Percentiles rank a stretch among this genome's conserved stretches.
phyloP scores from a whole-genome alignment of 257 asterid genomes.

The Solanum paucissectum region DNA sequence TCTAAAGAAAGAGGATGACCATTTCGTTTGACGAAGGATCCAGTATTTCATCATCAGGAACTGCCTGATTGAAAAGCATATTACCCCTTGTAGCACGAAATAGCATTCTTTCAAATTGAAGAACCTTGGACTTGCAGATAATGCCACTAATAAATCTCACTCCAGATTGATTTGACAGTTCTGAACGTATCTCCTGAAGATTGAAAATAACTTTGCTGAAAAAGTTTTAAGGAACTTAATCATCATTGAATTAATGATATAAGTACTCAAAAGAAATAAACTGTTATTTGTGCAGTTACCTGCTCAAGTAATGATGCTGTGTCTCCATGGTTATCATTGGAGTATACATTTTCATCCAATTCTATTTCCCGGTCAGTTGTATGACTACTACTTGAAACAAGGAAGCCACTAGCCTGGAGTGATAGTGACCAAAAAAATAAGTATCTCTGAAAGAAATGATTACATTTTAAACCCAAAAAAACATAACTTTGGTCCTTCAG shows the following conservation, averaged over 20 bases:
- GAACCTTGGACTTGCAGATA: slow-evolving; percentile 65
- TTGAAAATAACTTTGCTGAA: slow-evolving; percentile 10
- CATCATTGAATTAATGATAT: not conserved
- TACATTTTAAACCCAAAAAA: not conserved
- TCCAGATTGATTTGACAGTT: slow-evolving; percentile 68
- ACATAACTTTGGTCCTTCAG: not conserved
- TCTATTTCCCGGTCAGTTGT: slow-evolving; percentile 58
- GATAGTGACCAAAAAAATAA: not conserved
- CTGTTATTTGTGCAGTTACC: slow-evolving; percentile 17
- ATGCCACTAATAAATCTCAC: slow-evolving; percentile 92
- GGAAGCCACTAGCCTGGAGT: slow-evolving; percentile 80
- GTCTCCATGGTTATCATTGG: slow-evolving; percentile 38
- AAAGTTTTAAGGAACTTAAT: not conserved
- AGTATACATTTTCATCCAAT: slow-evolving; percentile 55
- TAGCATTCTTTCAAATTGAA: slow-evolving; percentile 86
- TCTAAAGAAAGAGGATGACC: slow-evolving; percentile 30
- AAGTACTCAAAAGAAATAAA: not conserved
- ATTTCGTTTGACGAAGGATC: slow-evolving; percentile 80
- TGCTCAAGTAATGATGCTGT: slow-evolving; percentile 68
- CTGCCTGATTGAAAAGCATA: slow-evolving; percentile 91
- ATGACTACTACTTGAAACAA: slow-evolving; percentile 56
- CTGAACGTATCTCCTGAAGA: slow-evolving; percentile 79
- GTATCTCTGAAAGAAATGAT: not conserved
- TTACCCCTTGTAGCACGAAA: slow-evolving; percentile 98
- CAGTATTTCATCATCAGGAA: slow-evolving; percentile 59